Conservation (phyloP, 805 yeast genomes). For the Grigorovia humatica region DNA sequence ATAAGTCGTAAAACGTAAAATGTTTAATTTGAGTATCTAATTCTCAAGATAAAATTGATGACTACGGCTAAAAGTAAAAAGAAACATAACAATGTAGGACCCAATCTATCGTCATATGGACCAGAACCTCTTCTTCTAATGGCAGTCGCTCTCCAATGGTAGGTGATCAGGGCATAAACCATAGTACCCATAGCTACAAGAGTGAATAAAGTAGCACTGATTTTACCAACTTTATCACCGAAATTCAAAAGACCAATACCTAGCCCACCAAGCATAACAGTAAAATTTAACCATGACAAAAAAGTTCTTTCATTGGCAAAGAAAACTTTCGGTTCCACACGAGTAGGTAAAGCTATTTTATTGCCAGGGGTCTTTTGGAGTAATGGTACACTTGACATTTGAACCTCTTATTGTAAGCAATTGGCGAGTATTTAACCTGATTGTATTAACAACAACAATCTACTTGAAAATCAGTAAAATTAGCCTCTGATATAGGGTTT, state of each 20-base stretch:
- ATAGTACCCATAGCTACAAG: conserved; percentile 95
- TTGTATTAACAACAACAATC: too few species aligned
- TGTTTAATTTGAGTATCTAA: conserved; percentile 12
- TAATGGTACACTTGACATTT: conserved; percentile 57
- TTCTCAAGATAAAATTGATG: conserved; percentile 78
- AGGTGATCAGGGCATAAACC: conserved; percentile 90
- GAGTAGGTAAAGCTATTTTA: conserved; percentile 93
- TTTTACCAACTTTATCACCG: conserved; percentile 88
- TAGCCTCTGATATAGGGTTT: too few species aligned
- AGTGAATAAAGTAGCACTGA: conserved; percentile 90
- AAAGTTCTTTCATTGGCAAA: conserved; percentile 98
- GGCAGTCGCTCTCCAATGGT: conserved; percentile 99
- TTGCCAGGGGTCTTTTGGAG: conserved; percentile 71
- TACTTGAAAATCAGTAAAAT: too few species aligned
- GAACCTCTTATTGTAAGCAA: background rate
- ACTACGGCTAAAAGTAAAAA: conserved; percentile 88
- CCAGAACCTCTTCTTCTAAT: conserved; percentile 96
- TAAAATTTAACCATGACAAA: conserved; percentile 95
- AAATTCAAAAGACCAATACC: conserved; percentile 94
- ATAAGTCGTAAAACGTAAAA: too few species aligned
- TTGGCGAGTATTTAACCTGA: too few species aligned
- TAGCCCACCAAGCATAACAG: conserved; percentile 93
- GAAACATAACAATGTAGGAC: conserved; percentile 95
- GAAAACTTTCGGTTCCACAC: conserved; percentile 98
- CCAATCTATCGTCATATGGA: conserved; percentile 98